A percentile compares a stretch with the other conserved stretches of the same genome.
Conservation (phyloP, 352 stramenopile species). For the Globisporangium radiosum region DNA sequence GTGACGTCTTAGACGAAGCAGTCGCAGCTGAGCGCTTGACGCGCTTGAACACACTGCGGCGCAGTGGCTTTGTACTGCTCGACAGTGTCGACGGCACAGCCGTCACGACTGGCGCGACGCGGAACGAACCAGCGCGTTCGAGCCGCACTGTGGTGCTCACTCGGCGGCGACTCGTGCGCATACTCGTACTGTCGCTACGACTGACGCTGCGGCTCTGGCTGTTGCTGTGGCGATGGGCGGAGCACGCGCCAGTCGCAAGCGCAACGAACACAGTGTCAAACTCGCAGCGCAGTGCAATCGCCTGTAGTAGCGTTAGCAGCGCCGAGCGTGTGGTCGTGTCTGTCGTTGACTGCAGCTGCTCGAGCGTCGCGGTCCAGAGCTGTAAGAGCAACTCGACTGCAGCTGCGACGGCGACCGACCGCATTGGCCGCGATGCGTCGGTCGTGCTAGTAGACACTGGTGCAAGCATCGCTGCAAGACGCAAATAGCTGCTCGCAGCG, state of each 20-base stretch:
- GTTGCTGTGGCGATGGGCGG: constrained; percentile 16
- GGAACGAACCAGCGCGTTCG: constrained; percentile 8
- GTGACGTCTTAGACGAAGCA: constrained; percentile 11
- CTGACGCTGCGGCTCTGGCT: constrained; percentile 2
- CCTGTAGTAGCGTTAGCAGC: constrained; percentile 18
- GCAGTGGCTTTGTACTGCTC: constrained; percentile 4
- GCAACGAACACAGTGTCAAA: constrained; percentile 55
- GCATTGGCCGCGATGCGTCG: constrained; percentile 6
- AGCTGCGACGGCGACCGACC: constrained; percentile 15
- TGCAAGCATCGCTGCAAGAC: constrained; percentile 22
- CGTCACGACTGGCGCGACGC: constrained; percentile 7
- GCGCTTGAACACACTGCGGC: constrained; percentile 13
- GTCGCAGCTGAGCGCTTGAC: constrained; percentile 14
- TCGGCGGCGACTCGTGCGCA: constrained; percentile 11
- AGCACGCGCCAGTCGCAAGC: constrained; percentile 41
- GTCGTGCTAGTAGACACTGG: neutral
- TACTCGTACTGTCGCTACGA: neutral
- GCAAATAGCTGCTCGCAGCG: neutral
- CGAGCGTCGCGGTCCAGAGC: constrained; percentile 52
- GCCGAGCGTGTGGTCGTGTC: neutral
- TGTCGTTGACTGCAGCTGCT: constrained; percentile 26
- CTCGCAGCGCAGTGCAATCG: constrained; percentile 43
- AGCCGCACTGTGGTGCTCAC: constrained; percentile 11
- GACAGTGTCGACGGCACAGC: constrained; percentile 5
- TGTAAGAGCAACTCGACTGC: constrained; percentile 27